Percentiles rank a stretch among this genome's conserved stretches.
phyloP scores from a whole-genome alignment of 2,329 filamentous ascomycete species.

The Penicillium aurantiogriseum region DNA sequence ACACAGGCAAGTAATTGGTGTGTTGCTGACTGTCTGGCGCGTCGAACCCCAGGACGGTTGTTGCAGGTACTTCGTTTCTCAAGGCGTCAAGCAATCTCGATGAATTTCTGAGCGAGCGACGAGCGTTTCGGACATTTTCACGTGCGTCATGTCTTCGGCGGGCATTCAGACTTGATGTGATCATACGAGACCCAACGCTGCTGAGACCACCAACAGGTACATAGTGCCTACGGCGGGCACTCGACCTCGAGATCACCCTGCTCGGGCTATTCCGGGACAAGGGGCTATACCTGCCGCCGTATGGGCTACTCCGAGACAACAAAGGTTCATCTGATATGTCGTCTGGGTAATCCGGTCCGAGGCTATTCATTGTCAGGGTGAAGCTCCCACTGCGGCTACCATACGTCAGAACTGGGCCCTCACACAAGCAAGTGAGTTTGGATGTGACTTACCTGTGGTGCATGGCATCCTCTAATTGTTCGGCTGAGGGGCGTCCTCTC shows the following conservation, averaged over 20 bases:
- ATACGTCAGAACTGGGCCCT: neutral
- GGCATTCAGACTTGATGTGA: neutral
- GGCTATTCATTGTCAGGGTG: neutral
- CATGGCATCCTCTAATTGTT: neutral
- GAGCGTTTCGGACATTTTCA: neutral
- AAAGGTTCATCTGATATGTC: neutral
- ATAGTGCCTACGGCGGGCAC: neutral
- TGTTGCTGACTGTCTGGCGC: neutral
- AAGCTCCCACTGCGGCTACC: neutral
- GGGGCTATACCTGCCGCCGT: neutral
- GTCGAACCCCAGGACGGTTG: neutral
- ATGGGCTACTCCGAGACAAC: neutral
- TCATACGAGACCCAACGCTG: neutral
- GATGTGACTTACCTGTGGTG: neutral
- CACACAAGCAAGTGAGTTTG: neutral
- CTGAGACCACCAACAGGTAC: neutral
- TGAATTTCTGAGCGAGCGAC: neutral
- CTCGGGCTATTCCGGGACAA: neutral
- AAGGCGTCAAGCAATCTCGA: neutral
- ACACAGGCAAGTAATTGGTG: neutral
- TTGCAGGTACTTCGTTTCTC: neutral
- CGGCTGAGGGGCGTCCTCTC: neutral
- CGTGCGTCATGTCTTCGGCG: neutral
- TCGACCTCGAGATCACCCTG: neutral
- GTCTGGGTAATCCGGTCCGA: neutral